phyloP scores from a whole-genome alignment of 2,329 filamentous ascomycete species.

The Ophiostoma pallidulum region DNA sequence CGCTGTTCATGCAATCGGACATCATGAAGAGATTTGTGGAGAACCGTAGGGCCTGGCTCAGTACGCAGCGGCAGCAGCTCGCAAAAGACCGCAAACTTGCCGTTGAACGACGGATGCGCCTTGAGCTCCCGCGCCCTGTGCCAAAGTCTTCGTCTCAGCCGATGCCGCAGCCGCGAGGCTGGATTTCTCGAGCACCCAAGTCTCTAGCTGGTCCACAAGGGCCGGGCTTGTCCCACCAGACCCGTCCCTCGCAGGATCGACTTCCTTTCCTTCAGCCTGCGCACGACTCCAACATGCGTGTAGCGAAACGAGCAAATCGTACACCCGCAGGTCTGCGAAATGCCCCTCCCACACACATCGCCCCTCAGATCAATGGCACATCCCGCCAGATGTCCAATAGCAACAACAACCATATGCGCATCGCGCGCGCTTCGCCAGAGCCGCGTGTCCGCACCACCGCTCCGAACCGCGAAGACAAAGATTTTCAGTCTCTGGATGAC shows the following conservation, averaged over 20 bases:
- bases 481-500: conserved; percentile 63
- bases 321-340: not conserved
- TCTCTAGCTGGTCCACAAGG: conserved; percentile 10
- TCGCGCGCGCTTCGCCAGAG: conserved; percentile 13
- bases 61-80: conserved; percentile 41
- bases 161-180: conserved; percentile 27
- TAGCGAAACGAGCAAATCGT: conserved; percentile 8
- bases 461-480: conserved; percentile 70
- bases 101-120: conserved; percentile 27
- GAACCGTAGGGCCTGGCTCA: conserved; percentile 40
- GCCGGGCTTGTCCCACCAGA: not conserved
- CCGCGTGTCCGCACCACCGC: conserved; percentile 38
- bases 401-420: not conserved
- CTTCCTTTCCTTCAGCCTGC: conserved; percentile 1
- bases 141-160: not conserved
- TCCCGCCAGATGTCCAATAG: conserved; percentile 2
- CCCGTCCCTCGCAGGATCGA: not conserved
- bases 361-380: conserved; percentile 8
- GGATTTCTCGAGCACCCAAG: conserved; percentile 20
- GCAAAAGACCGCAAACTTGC: conserved; percentile 37
- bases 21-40: conserved; percentile 36
- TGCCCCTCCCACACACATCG: conserved; percentile 19
- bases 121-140: conserved; percentile 25
- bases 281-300: conserved; percentile 2
- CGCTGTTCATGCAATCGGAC: conserved; percentile 42